These are phyloP conservation scores for Cercospora sojina DNA, from an alignment of 2,329 filamentous ascomycete species.

Conservation along the genomic window DNA sequence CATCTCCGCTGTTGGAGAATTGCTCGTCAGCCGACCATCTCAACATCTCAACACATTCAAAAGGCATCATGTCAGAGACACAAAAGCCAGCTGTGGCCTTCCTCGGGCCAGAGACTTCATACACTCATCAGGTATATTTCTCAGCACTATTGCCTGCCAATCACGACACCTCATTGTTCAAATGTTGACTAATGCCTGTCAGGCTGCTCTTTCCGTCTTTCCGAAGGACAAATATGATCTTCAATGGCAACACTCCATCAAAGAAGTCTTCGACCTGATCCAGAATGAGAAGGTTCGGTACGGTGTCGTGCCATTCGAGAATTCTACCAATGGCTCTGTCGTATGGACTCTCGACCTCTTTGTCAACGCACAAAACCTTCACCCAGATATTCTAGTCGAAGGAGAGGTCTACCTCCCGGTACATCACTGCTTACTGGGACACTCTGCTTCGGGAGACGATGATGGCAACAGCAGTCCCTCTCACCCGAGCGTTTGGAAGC, in stretches of 20 bases:
- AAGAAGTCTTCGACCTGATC: conserved; percentile 76
- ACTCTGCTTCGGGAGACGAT: background rate
- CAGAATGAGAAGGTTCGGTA: conserved; percentile 64
- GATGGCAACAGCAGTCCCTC: background rate
- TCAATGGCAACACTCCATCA: conserved; percentile 48
- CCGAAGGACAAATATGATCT: conserved; percentile 32
- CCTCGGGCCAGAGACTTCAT: conserved; percentile 64
- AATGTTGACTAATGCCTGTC: background rate
- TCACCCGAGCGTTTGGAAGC: conserved; percentile 12
- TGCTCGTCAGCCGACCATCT: background rate
- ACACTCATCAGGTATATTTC: conserved; percentile 64
- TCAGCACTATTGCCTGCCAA: no score
- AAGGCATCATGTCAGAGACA: conserved; percentile 6
- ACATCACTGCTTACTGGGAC: conserved; percentile 79
- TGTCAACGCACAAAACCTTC: conserved; percentile 66
- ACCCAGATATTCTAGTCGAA: conserved; percentile 70
- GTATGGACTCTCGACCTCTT: conserved; percentile 87
- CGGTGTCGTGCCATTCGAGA: conserved; percentile 92
- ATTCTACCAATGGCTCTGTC: conserved; percentile 91
- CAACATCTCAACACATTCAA: background rate
- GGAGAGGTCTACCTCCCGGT: conserved; percentile 85
- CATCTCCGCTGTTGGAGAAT: background rate
- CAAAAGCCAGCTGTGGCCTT: conserved; percentile 50
- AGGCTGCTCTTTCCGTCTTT: conserved; percentile 30
- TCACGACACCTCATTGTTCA: background rate